phyloP scores from a whole-genome alignment of 2,329 filamentous ascomycete genomes.

The Blastomyces gilchristii region DNA sequence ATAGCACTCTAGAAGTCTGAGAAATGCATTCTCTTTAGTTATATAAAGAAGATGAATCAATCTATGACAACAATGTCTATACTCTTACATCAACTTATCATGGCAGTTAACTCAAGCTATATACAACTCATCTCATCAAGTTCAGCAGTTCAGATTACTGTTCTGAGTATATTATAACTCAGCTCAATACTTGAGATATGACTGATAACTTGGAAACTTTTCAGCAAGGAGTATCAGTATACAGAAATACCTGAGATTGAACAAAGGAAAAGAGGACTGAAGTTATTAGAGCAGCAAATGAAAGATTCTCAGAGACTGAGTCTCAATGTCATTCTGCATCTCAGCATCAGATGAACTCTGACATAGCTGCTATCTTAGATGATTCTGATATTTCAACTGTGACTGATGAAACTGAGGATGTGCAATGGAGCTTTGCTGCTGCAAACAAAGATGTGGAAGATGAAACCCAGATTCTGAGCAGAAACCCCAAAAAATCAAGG shows the following conservation, averaged over 20 bases:
- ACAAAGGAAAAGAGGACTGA: constrained; percentile 29
- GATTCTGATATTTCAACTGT: constrained; percentile 1
- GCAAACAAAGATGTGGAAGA: not conserved
- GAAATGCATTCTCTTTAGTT: constrained; percentile 32
- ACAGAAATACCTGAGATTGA: constrained; percentile 34
- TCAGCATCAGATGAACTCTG: not conserved
- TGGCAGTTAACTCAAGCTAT: constrained; percentile 9
- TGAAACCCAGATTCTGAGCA: not conserved
- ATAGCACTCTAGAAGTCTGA: constrained; percentile 25
- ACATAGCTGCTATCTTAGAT: not conserved
- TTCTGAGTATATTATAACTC: constrained; percentile 11
- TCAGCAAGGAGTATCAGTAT: constrained; percentile 27
- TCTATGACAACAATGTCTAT: constrained; percentile 28
- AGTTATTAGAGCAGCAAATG: constrained; percentile 27
- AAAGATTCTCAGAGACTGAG: constrained; percentile 1
- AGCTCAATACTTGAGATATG: constrained; percentile 9
- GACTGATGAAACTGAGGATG: not conserved
- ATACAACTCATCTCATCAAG: constrained; percentile 5
- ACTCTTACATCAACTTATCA: constrained; percentile 24
- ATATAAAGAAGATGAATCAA: constrained; percentile 26
- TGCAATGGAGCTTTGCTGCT: not conserved
- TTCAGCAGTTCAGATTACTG: not conserved
- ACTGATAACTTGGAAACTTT: constrained; percentile 22
- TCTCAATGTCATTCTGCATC: not conserved
- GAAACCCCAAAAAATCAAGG: not conserved